phyloP scores from a whole-genome alignment of 2,329 filamentous ascomycete species.

The Cercospora brassicicola region DNA sequence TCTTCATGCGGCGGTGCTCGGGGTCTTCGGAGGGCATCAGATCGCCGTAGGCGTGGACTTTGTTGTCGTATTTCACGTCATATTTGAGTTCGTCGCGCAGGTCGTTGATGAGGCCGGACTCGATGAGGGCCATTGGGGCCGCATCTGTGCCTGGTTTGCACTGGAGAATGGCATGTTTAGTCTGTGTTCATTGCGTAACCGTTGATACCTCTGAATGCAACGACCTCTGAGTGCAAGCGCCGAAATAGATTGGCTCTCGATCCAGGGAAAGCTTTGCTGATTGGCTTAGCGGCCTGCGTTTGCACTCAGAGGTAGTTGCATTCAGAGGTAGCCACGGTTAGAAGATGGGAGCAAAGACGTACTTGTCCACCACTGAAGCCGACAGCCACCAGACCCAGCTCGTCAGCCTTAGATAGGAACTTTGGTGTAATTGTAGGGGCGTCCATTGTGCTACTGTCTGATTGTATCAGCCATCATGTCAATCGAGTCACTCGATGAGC shows the following conservation, averaged over 20 bases:
- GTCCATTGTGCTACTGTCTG: slow-evolving; percentile 31
- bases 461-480: neutral
- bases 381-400: slow-evolving; percentile 89
- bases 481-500: neutral
- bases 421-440: slow-evolving; percentile 63
- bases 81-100: slow-evolving; percentile 84
- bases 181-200: neutral
- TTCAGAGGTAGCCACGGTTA: too few species aligned
- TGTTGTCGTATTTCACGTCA: slow-evolving; percentile 78
- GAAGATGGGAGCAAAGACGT: slow-evolving; percentile 32
- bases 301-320: too few species aligned
- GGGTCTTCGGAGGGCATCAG: slow-evolving; percentile 71
- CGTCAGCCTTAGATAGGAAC: slow-evolving; percentile 75
- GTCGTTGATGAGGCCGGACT: slow-evolving; percentile 80
- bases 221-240: too few species aligned
- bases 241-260: too few species aligned
- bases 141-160: slow-evolving; percentile 90
- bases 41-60: slow-evolving; percentile 78
- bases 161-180: slow-evolving; percentile 48
- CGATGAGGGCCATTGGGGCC: slow-evolving; percentile 83
- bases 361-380: slow-evolving; percentile 97
- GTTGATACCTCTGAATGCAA: too few species aligned
- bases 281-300: too few species aligned
- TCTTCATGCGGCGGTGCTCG: slow-evolving; percentile 89
- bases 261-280: too few species aligned